These are phyloP conservation scores for Ophiorrhiza pumila DNA, from an alignment of 257 asterid species.

Conservation along the genomic window DNA sequence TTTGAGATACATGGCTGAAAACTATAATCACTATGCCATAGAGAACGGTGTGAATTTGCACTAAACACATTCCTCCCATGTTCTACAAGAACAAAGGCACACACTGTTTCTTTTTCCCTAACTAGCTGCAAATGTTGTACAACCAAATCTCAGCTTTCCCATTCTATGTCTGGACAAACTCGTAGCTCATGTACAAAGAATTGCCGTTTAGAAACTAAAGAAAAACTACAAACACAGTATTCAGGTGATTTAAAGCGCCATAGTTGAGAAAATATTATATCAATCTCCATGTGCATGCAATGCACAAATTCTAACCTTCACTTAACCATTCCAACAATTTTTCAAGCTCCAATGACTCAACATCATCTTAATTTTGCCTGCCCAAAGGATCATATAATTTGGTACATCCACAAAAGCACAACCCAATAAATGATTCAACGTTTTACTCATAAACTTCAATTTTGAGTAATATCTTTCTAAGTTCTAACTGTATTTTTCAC, in stretches of 20 bases:
- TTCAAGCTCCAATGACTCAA: not conserved
- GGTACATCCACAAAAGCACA: conserved; percentile 5
- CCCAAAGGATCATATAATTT: not conserved
- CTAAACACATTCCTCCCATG: not conserved
- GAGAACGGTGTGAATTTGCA: not conserved
- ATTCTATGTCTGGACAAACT: not conserved
- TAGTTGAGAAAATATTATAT: too few relatives aligned
- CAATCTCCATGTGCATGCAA: not conserved
- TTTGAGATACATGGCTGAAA: not conserved
- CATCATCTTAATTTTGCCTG: not conserved
- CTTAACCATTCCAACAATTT: not conserved
- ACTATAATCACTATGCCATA: not conserved
- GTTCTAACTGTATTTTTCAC: conserved; percentile 13
- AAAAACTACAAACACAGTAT: too few relatives aligned
- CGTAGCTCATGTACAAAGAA: not conserved
- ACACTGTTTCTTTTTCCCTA: not conserved
- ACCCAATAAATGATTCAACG: conserved; percentile 3
- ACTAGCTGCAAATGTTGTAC: not conserved
- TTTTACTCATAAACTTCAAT: not conserved
- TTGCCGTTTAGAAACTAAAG: not conserved
- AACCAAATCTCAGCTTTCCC: not conserved
- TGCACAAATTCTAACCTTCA: not conserved
- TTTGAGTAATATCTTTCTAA: not conserved
- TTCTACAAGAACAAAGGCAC: not conserved
- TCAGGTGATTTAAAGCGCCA: not conserved